Evolutionary conservation across 768 basidiomycete species (phyloP).

Genomic region (Hericium coralloides): DNA sequence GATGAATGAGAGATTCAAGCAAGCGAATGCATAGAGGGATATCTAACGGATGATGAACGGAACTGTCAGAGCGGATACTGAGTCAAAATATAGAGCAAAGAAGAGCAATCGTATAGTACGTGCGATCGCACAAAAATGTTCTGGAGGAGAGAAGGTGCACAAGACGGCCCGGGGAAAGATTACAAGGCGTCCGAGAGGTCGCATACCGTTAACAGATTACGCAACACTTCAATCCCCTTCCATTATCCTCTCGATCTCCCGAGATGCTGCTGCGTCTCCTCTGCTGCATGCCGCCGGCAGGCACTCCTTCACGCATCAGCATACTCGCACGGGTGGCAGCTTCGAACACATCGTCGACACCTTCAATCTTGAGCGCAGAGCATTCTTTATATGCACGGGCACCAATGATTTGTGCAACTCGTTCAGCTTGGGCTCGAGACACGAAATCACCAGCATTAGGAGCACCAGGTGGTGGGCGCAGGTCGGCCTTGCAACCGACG

Average conservation of each 20-base stretch:
- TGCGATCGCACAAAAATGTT: too few species aligned
- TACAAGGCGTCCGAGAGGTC: too few species aligned
- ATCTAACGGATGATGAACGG: too few species aligned
- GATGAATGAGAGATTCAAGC: too few species aligned
- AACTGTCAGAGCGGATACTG: too few species aligned
- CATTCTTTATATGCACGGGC: conserved; percentile 95
- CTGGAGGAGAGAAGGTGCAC: too few species aligned
- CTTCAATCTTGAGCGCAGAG: conserved; percentile 81
- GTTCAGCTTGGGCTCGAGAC: conserved; percentile 72
- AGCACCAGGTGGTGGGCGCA: conserved; percentile 53
- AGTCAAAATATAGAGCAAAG: too few species aligned
- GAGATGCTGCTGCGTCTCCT: conserved; percentile 24
- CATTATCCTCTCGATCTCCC: conserved; percentile 4
- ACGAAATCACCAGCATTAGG: conserved; percentile 50
- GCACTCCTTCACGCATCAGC: conserved; percentile 84
- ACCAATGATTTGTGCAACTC: conserved; percentile 75
- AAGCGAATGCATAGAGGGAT: too few species aligned
- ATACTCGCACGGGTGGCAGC: conserved; percentile 94
- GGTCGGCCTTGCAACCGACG: conserved; percentile 93
- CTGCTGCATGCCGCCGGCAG: conserved; percentile 29
- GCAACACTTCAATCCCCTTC: conserved; percentile 9
- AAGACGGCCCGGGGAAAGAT: too few species aligned
- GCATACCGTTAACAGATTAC: conserved; percentile 9
- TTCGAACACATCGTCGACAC: conserved; percentile 97
- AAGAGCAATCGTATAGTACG: too few species aligned